Evolutionary conservation across 805 yeast genomes (phyloP).

Genomic region (Candida mattraensis): DNA sequence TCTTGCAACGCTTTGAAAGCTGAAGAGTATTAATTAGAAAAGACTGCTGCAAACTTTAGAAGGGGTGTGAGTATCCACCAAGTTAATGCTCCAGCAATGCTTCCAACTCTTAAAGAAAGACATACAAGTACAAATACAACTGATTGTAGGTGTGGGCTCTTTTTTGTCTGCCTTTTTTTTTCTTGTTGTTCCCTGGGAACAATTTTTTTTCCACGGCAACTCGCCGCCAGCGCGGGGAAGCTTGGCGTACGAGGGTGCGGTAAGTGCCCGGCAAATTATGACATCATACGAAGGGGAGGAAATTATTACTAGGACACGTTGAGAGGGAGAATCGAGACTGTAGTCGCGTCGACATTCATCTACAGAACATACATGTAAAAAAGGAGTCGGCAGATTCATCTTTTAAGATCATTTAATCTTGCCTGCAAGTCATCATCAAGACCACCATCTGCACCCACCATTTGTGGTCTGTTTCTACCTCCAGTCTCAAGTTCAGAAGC

Average conservation of each 20-base stretch:
- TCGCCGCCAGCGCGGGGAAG: constrained; percentile 4
- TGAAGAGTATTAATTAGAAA: too few species aligned
- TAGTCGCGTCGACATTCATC: background rate
- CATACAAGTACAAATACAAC: too few species aligned
- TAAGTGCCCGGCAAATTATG: too few species aligned
- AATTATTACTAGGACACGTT: too few species aligned
- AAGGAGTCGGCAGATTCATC: constrained; percentile 31
- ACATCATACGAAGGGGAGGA: too few species aligned
- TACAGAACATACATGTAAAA: background rate
- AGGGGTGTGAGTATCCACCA: too few species aligned
- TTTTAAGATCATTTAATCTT: constrained; percentile 76
- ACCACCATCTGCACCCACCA: constrained; percentile 37
- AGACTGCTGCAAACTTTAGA: too few species aligned
- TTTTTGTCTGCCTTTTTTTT: constrained; percentile 1
- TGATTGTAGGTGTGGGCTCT: too few species aligned
- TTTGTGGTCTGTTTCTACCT: constrained; percentile 15
- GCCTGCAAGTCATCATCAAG: constrained; percentile 89
- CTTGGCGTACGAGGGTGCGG: background rate
- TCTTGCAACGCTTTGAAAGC: too few species aligned
- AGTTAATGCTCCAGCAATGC: too few species aligned
- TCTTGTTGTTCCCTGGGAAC: too few species aligned
- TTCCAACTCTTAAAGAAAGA: too few species aligned
- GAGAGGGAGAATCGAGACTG: background rate
- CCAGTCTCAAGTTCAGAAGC: constrained; percentile 14
- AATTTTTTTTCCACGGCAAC: constrained; percentile 2